Evolutionary conservation across 805 yeast genomes (phyloP), one percentile per base, ranked within the genome.

Genomic region (Kodamaea restingae): DNA sequence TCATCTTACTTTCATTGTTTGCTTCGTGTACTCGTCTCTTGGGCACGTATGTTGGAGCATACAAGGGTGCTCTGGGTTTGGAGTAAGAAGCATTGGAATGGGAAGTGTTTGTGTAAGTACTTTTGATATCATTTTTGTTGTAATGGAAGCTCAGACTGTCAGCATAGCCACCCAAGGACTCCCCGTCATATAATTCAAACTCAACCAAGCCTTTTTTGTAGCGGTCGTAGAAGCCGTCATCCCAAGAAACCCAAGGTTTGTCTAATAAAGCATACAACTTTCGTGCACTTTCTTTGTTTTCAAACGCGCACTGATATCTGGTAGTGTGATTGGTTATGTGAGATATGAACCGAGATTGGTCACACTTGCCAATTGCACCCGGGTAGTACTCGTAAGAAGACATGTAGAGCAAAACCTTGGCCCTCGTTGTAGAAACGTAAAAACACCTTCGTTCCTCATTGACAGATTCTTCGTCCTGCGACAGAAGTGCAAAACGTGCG

Each of bases 341-440:
- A 3, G 39, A 27, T 18, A 66, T 38, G 40, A 67, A 67, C 31
- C 67, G 42, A 2, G 71, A 65, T 4, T 44, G 51, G 6, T 53
- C 61, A 53, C 55, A 48, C 25, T 45, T 50, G 14, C 41, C 32
- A 17, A 30, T 17, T 3, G 21, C 49, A 24, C 24, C 36, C 14
- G 33, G 25, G 9, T 33, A 41, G 15, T 18, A 22, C 8, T 45
- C 43, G 32, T 54, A 56, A 2, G 68, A 59, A 4, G 73, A 63
- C 3, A 81, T 48, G 47, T 73, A 76, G 8, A 82, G 55, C 17
- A 80, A 51, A 3, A 59, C 59, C 55, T 84, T 82, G 0, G 96
- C 95, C 46, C 98, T 70, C 0, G 96, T 91, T 32, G 81, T 67
- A 0, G 96, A 95, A 9, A 93, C 98, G 57, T 87, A 93, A 43